Conservation (phyloP, 441 rosid species). For the Gossypium trilobum region DNA sequence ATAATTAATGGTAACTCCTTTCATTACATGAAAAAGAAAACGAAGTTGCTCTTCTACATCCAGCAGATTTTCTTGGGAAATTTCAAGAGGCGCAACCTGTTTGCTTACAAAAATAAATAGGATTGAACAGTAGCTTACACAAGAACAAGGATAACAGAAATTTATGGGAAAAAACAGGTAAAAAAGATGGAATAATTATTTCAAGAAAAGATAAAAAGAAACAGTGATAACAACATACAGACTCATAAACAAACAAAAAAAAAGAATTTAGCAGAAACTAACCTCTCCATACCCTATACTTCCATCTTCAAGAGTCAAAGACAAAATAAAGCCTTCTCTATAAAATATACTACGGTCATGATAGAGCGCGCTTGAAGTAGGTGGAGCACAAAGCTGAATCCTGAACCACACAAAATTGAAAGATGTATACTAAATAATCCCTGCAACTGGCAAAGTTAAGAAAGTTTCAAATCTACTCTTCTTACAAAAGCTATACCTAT, state of each 20-base stretch:
- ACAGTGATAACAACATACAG: neutral
- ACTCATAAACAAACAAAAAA: conserved; percentile 11
- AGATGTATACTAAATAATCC: neutral
- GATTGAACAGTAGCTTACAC: neutral
- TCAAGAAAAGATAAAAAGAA: conserved; percentile 7
- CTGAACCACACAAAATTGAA: conserved; percentile 32
- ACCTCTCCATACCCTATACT: conserved; percentile 86
- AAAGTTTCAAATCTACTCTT: conserved; percentile 1
- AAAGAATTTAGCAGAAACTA: conserved; percentile 19
- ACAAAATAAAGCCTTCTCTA: conserved; percentile 74
- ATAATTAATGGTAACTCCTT: conserved; percentile 48
- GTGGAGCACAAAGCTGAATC: conserved; percentile 57
- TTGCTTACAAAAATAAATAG: conserved; percentile 13
- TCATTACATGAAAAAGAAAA: conserved; percentile 47
- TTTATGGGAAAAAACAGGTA: neutral
- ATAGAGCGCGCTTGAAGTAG: conserved; percentile 41
- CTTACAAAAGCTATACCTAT: conserved; percentile 44
- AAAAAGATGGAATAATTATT: conserved; percentile 13
- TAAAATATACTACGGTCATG: conserved; percentile 32
- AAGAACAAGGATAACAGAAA: neutral
- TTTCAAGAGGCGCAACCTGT: conserved; percentile 91
- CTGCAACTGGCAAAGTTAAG: neutral
- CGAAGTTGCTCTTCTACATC: conserved; percentile 83
- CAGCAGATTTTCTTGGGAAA: conserved; percentile 49
- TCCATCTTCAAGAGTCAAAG: conserved; percentile 78